Conservation (phyloP, 257 asterid genomes). For the Rhazya stricta region DNA sequence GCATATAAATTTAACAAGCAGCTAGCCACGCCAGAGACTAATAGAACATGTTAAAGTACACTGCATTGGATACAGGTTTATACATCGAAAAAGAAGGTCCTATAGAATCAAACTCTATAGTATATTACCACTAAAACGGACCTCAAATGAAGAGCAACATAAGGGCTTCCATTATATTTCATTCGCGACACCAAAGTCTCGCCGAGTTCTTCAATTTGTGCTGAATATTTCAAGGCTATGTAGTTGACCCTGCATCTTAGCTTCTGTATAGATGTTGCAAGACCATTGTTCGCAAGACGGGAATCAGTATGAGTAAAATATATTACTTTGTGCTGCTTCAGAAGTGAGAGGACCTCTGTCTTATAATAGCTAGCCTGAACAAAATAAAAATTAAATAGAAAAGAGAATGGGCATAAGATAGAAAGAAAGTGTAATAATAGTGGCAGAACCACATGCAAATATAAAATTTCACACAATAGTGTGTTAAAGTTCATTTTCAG, state of each 20-base stretch:
- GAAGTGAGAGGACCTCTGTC: constrained; percentile 71
- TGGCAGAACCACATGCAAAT: background rate
- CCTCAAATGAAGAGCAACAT: constrained; percentile 96
- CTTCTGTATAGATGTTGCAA: constrained; percentile 74
- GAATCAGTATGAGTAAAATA: constrained; percentile 92
- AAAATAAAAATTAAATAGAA: constrained; percentile 10
- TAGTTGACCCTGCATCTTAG: constrained; percentile 91
- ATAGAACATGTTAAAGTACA: too few species aligned
- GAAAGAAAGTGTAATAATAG: constrained; percentile 8
- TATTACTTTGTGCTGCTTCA: constrained; percentile 90
- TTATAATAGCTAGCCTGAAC: constrained; percentile 75
- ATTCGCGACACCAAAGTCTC: constrained; percentile 67
- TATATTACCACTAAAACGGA: constrained; percentile 22
- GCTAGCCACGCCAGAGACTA: background rate
- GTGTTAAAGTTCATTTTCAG: background rate
- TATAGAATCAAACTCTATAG: background rate
- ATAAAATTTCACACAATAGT: background rate
- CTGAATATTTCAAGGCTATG: constrained; percentile 73
- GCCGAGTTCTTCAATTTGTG: constrained; percentile 71
- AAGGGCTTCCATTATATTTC: constrained; percentile 59
- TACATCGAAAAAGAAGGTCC: background rate
- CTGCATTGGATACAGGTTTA: background rate
- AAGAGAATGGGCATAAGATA: background rate
- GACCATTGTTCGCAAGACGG: constrained; percentile 87
- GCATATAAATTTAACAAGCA: background rate